A percentile compares a stretch with the other conserved stretches of the same genome.
phyloP scores from a whole-genome alignment of 345 rosid species.

The Lumnitzera racemosa region DNA sequence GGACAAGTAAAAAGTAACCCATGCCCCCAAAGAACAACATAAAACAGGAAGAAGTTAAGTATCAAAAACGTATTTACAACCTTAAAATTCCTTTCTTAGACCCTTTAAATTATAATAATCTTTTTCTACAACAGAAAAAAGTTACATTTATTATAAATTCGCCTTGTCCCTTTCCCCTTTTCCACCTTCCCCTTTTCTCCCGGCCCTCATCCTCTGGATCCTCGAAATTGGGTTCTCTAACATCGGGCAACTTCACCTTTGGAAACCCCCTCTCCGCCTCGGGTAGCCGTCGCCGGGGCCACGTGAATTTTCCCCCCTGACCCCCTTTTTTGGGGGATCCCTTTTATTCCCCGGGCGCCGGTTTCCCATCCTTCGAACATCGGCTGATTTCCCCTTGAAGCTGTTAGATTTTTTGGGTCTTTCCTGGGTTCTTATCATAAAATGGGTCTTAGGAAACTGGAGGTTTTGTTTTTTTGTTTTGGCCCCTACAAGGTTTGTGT shows the following conservation, averaged over 20 bases:
- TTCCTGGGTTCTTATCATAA: conserved; percentile 29
- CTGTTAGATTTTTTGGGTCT: conserved; percentile 15
- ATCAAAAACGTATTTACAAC: no score
- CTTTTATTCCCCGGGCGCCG: conserved; percentile 45
- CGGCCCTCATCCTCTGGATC: conserved; percentile 20
- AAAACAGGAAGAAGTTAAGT: no score
- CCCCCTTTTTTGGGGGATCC: conserved; percentile 78
- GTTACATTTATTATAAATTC: no score
- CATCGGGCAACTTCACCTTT: conserved; percentile 29
- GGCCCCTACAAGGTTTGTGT: background rate
- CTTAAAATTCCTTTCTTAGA: no score
- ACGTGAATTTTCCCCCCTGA: conserved; percentile 61
- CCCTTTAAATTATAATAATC: no score
- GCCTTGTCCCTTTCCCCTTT: no score
- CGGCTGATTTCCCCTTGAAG: conserved; percentile 13
- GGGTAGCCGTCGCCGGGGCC: conserved; percentile 48
- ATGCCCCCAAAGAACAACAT: no score
- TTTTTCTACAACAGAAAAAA: no score
- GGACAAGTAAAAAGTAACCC: no score
- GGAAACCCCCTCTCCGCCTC: conserved; percentile 41
- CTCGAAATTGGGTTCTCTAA: conserved; percentile 57
- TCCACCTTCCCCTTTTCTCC: background rate
- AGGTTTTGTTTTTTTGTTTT: background rate
- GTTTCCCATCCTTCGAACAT: conserved; percentile 40
- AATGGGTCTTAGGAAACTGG: background rate